Base-by-base conservation (phyloP, 805 yeast species). In the Starmerella riodocensis region DNA sequence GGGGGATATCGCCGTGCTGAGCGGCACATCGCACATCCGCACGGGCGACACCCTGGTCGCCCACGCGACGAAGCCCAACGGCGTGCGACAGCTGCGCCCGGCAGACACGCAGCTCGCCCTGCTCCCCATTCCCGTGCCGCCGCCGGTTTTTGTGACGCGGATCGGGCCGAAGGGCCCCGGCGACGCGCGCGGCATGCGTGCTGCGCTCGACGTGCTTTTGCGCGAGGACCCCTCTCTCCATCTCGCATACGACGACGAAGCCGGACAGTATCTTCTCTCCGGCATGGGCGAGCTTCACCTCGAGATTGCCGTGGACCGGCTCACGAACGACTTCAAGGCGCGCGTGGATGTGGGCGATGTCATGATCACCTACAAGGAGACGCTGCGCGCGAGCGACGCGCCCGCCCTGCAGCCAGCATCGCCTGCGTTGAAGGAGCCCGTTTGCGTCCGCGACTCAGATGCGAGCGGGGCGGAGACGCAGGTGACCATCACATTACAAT, bases 271-370 rank as follows among this genome's bases (percentile, higher is more conserved):
- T 2, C 70, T 86, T 21, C 60, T 91, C 23, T 76, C 94, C 16
- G 98, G 98, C 24, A 88, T 88, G 97, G 98, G 98, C 29, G 97
- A 91, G 54, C 66, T 91, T 34, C 98, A 91, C 61, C 66, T 91
- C 36, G 97, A 91, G 50, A 85, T 91, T 48, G 80, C 91, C 1
- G 69, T 67, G 34, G 91, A 83, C 51, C 66, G 96, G 40, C 66
- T 85, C 30, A 61, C 82, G n/a, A 71, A 71, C 31, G 94, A 84
- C 42, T 67, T 85, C 69, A 78, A 78, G 56, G 94, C 93, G 3
- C 74, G 77, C 40, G 79, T 82, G 1, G 76, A 76, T 24, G 67
- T 84, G 29, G 85, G 95, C 33, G 76, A 77, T 37, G 82, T 91
- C 17, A 82, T 76, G 63, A 94, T 91, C 4, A 80, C 96, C 0